Conservation (phyloP, 352 stramenopile genomes). For the Pythium apleroticum region DNA sequence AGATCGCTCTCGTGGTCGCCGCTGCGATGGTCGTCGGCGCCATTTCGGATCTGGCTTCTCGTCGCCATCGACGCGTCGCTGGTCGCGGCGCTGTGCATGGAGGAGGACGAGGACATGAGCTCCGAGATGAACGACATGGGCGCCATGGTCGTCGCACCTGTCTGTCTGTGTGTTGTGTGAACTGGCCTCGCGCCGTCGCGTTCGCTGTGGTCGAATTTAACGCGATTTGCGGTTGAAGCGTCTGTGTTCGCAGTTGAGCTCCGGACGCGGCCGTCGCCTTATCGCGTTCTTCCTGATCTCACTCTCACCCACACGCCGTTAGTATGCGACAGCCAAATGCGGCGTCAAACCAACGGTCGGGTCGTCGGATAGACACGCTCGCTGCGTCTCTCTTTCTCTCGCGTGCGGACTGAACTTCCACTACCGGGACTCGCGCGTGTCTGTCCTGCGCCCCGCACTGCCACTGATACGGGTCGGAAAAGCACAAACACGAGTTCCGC, state of each 20-base stretch:
- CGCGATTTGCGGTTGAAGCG: neutral
- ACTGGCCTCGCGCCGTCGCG: neutral
- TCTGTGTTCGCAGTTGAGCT: neutral
- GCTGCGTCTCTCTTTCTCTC: neutral
- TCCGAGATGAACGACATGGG: conserved; percentile 60
- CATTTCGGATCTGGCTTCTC: conserved; percentile 31
- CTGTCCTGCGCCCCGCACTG: conserved; percentile 4
- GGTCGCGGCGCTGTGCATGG: conserved; percentile 3
- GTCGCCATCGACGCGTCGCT: conserved; percentile 3
- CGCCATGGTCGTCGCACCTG: conserved; percentile 34
- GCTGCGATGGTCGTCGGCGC: conserved; percentile 49
- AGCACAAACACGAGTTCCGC: neutral
- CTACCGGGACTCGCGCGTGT: neutral
- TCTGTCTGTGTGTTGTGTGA: neutral
- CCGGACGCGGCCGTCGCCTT: neutral
- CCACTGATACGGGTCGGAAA: neutral
- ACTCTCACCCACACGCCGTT: neutral
- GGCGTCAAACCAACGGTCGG: neutral
- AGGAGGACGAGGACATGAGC: conserved; percentile 44
- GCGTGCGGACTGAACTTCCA: too few relatives aligned
- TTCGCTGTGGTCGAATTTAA: neutral
- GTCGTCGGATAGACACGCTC: conserved; percentile 2
- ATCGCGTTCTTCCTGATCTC: neutral
- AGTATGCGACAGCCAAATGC: neutral
- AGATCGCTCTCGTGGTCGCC: conserved; percentile 25